phyloP scores from a whole-genome alignment of 208 protist genomes.

The Trypanosoma melophagium region DNA sequence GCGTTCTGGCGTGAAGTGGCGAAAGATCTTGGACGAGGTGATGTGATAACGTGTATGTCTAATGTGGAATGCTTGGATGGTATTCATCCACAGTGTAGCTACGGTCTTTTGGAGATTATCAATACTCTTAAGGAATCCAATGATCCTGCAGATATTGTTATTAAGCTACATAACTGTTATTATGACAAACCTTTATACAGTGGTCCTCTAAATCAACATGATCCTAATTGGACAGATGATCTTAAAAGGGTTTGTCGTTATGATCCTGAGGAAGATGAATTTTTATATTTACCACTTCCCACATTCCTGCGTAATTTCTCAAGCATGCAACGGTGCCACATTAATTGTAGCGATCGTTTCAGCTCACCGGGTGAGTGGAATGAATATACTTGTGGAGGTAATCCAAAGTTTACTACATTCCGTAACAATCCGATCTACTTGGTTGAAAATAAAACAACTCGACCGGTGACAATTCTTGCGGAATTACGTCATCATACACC shows the following conservation, averaged over 20 bases:
- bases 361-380: conserved; percentile 65
- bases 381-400: conserved; percentile 60
- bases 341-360: conserved; percentile 84
- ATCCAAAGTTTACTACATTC: conserved; percentile 80
- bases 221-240: conserved; percentile 53
- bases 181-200: conserved; percentile 55
- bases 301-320: conserved; percentile 79
- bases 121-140: conserved; percentile 17
- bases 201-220: conserved; percentile 39
- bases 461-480: conserved; percentile 60
- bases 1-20: conserved; percentile 72
- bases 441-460: conserved; percentile 80
- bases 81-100: conserved; percentile 82
- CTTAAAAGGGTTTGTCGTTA: conserved; percentile 47
- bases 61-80: conserved; percentile 48
- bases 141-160: conserved; percentile 54
- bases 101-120: conserved; percentile 62
- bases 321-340: conserved; percentile 83
- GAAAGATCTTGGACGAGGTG: conserved; percentile 57
- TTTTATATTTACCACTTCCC: conserved; percentile 65
- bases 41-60: conserved; percentile 81
- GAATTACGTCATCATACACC: conserved; percentile 77
- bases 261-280: conserved; percentile 38
- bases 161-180: conserved; percentile 84
- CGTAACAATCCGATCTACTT: conserved; percentile 88